A percentile compares a stretch with the other conserved stretches of the same genome.
phyloP scores from a whole-genome alignment of 805 yeast species.

The Nakazawaea ambrosiae region DNA sequence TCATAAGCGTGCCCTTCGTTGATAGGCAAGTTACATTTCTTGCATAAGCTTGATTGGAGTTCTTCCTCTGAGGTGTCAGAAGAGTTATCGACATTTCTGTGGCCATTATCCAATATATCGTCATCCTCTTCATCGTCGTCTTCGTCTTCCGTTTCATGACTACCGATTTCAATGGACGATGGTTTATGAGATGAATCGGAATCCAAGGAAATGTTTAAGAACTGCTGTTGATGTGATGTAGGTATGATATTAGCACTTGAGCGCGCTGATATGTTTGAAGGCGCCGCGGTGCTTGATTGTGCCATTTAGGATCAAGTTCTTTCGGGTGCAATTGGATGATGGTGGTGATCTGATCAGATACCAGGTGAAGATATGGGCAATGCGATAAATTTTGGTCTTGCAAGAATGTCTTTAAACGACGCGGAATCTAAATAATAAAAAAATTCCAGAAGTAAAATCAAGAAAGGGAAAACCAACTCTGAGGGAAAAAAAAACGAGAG shows the following conservation, averaged over 20 bases:
- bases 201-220: conserved; percentile 1
- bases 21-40: conserved; percentile 44
- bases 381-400: no score
- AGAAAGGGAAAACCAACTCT: background rate
- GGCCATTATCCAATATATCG: conserved; percentile 2
- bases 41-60: conserved; percentile 16
- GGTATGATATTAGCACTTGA: no score
- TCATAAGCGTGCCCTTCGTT: conserved; percentile 93
- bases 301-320: no score
- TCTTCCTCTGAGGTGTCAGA: conserved; percentile 2
- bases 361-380: no score
- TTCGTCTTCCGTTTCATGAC: background rate
- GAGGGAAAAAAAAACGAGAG: background rate
- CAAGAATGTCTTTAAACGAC: background rate
- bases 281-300: no score
- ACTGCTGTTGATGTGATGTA: conserved; percentile 2
- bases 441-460: no score
- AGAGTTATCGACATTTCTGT: background rate
- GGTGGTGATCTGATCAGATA: no score
- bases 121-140: background rate
- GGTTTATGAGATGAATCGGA: background rate
- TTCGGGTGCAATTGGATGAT: no score
- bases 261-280: no score
- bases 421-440: background rate
- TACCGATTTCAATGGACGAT: background rate